Evolutionary conservation across 2,329 filamentous ascomycete genomes (phyloP).

Genomic region (Rutstroemia sydowiana): DNA sequence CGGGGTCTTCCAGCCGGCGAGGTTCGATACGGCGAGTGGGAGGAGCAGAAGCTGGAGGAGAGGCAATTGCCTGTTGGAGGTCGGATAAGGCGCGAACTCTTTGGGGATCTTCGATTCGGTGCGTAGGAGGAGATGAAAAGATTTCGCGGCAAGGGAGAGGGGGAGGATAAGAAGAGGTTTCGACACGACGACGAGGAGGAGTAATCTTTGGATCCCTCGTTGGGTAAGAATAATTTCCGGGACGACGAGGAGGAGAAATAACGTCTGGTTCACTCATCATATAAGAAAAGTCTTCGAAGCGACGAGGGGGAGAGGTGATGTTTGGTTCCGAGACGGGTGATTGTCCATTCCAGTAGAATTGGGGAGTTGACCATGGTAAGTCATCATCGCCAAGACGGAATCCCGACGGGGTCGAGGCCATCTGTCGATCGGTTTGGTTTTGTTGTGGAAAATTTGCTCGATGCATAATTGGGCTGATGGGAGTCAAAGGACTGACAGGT

Average conservation of each 20-base stretch:
- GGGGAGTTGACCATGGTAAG: conserved; percentile 28
- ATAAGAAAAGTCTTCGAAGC: too few species aligned
- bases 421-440: conserved; percentile 12
- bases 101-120: too few species aligned
- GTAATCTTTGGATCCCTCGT: too few species aligned
- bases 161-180: too few species aligned
- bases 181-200: too few species aligned
- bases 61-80: background rate
- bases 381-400: conserved; percentile 29
- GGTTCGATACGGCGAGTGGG: background rate
- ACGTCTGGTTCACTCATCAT: too few species aligned
- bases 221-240: too few species aligned
- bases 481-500: conserved; percentile 14
- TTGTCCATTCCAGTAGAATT: conserved; percentile 20
- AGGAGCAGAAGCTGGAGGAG: too few species aligned
- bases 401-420: conserved; percentile 25
- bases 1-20: conserved; percentile 24
- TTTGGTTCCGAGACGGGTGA: background rate
- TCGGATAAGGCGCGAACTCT: too few species aligned
- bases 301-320: too few species aligned
- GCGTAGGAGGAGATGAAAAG: too few species aligned
- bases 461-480: conserved; percentile 16
- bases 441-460: conserved; percentile 8
- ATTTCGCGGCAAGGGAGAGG: background rate
- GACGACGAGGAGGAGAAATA: too few species aligned